These are phyloP conservation scores for Rosa persica DNA, from an alignment of 306 rosid genomes.

Conservation along the genomic window DNA sequence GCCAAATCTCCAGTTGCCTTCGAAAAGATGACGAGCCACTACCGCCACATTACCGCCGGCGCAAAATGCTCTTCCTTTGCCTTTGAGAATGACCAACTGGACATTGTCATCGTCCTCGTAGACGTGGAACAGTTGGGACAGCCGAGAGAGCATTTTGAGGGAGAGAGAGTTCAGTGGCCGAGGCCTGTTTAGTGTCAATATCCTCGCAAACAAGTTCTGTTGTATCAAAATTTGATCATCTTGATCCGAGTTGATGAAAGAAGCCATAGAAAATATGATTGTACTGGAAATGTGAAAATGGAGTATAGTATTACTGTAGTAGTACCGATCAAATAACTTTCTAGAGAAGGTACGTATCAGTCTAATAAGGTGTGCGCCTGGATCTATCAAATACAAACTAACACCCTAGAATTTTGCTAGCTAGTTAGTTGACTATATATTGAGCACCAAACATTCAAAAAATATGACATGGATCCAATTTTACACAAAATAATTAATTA, in stretches of 20 bases:
- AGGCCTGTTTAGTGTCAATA: slow-evolving; percentile 57
- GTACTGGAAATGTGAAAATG: neutral
- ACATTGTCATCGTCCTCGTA: slow-evolving; percentile 48
- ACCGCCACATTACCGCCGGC: slow-evolving; percentile 70
- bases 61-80: slow-evolving; percentile 76
- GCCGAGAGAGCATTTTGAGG: slow-evolving; percentile 39
- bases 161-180: slow-evolving; percentile 62
- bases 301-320: too few species aligned
- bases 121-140: slow-evolving; percentile 40
- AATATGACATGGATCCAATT: too few species aligned
- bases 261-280: neutral
- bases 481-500: too few species aligned
- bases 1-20: slow-evolving; percentile 53
- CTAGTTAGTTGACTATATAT: too few species aligned
- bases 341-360: too few species aligned
- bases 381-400: too few species aligned
- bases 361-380: too few species aligned
- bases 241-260: neutral
- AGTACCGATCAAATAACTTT: too few species aligned
- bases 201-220: slow-evolving; percentile 14
- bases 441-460: too few species aligned
- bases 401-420: too few species aligned
- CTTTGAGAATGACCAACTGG: slow-evolving; percentile 60
- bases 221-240: neutral
- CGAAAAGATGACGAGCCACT: slow-evolving; percentile 27